phyloP scores from a whole-genome alignment of 306 rosid species.

The Dryas alaskensis region DNA sequence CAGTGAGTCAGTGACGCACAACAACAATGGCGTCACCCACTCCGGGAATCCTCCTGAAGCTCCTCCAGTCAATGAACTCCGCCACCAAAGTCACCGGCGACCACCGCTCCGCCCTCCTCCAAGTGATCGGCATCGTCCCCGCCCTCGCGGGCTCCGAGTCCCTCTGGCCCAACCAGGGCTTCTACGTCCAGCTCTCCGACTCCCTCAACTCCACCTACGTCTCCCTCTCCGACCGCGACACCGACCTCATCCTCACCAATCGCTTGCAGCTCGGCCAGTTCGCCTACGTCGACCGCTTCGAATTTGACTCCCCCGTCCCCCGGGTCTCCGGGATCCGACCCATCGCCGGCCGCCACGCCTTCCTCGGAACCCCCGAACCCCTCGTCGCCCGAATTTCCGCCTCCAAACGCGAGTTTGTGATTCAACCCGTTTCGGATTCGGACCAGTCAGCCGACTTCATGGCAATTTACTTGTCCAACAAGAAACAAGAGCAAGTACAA shows the following conservation, averaged over 20 bases:
- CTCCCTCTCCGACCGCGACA: constrained; percentile 69
- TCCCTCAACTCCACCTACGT: constrained; percentile 93
- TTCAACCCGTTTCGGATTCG: constrained; percentile 76
- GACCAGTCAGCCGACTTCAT: constrained; percentile 61
- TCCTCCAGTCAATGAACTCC: constrained; percentile 81
- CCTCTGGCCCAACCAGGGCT: constrained; percentile 86
- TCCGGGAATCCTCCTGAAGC: constrained; percentile 75
- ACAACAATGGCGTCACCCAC: constrained; percentile 81
- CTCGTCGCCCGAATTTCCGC: constrained; percentile 57
- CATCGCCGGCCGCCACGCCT: constrained; percentile 72
- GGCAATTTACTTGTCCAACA: constrained; percentile 49
- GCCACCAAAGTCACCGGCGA: constrained; percentile 88
- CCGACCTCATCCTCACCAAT: constrained; percentile 81
- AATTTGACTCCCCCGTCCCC: constrained; percentile 71
- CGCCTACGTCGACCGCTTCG: constrained; percentile 75
- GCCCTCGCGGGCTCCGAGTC: constrained; percentile 83
- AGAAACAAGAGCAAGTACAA: constrained; percentile 26
- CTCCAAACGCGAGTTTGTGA: constrained; percentile 59
- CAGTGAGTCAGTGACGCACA: too few species aligned
- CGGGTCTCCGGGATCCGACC: constrained; percentile 69
- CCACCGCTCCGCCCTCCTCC: constrained; percentile 95
- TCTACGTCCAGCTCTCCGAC: constrained; percentile 89
- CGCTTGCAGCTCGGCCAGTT: constrained; percentile 88
- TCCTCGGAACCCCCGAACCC: constrained; percentile 67
- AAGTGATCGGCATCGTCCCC: constrained; percentile 86